Evolutionary conservation across 2,329 filamentous ascomycete genomes (phyloP).

Genomic region (Diplodia intermedia): DNA sequence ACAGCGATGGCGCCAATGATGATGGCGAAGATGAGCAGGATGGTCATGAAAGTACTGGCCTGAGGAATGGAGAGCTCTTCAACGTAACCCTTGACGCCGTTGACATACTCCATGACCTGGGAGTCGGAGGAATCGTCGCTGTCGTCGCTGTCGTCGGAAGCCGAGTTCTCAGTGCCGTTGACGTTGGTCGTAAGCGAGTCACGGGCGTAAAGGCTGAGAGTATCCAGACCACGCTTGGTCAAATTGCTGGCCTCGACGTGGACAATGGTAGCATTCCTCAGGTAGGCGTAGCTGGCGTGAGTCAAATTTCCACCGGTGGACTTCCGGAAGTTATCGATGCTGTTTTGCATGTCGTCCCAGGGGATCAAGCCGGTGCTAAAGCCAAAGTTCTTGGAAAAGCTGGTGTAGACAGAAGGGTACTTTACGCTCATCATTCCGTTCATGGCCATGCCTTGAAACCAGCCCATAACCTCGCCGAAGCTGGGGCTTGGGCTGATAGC

Average conservation of each 20-base stretch:
- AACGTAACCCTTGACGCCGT: constrained; percentile 82
- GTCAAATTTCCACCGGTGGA: constrained; percentile 87
- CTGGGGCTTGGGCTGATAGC: constrained; percentile 74
- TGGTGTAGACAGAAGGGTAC: constrained; percentile 86
- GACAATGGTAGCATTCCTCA: constrained; percentile 78
- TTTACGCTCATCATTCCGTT: constrained; percentile 95
- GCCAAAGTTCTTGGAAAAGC: constrained; percentile 90
- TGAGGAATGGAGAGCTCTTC: constrained; percentile 84
- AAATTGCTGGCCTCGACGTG: constrained; percentile 63
- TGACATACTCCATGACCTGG: constrained; percentile 63
- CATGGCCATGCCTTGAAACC: constrained; percentile 93
- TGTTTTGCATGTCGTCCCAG: constrained; percentile 78
- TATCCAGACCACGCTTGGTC: constrained; percentile 61
- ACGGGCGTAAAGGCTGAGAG: constrained; percentile 39
- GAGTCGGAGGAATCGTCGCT: constrained; percentile 7
- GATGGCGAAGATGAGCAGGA: constrained; percentile 86
- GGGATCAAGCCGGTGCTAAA: constrained; percentile 87
- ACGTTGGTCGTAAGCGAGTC: constrained; percentile 47
- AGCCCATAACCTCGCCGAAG: constrained; percentile 83
- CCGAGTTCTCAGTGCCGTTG: constrained; percentile 47
- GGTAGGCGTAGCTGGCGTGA: constrained; percentile 73
- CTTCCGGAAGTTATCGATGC: constrained; percentile 83
- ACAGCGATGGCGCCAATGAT: constrained; percentile 83
- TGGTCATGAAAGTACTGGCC: constrained; percentile 95
- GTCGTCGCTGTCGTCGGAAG: constrained; percentile 37